These are phyloP conservation scores for Pseudogymnoascus sp. DNA, from an alignment of 2,329 filamentous ascomycete species.

Conservation along the genomic window DNA sequence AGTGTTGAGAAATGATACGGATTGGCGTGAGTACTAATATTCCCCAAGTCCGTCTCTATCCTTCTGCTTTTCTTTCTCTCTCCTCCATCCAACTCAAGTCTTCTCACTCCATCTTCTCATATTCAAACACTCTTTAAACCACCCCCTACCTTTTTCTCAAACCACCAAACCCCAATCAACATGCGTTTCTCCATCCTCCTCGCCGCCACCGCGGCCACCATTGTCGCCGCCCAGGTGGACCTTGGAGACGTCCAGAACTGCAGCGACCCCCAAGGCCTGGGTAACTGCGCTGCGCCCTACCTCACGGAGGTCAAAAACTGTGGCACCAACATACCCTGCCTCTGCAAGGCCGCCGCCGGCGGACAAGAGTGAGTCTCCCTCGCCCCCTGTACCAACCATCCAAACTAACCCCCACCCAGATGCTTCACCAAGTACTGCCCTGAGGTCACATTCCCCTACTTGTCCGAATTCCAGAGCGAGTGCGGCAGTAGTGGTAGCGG, in stretches of 20 bases:
- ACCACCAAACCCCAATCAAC: neutral
- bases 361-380: neutral
- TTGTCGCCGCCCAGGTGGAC: neutral
- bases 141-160: neutral
- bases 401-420: neutral
- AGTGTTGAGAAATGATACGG: neutral
- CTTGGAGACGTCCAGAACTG: neutral
- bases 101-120: neutral
- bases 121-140: neutral
- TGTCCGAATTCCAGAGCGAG: neutral
- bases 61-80: neutral
- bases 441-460: neutral
- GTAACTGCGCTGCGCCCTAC: neutral
- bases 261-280: neutral
- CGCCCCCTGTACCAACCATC: too few species aligned
- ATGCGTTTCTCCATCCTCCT: neutral
- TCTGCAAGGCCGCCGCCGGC: neutral
- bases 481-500: neutral
- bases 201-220: neutral
- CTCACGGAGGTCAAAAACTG: neutral
- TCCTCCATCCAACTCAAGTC: neutral
- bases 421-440: slow-evolving; percentile 1
- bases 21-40: neutral
- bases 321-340: neutral
- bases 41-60: neutral